phyloP scores from a whole-genome alignment of 2,329 filamentous ascomycete genomes.

The Fusarium luffae region DNA sequence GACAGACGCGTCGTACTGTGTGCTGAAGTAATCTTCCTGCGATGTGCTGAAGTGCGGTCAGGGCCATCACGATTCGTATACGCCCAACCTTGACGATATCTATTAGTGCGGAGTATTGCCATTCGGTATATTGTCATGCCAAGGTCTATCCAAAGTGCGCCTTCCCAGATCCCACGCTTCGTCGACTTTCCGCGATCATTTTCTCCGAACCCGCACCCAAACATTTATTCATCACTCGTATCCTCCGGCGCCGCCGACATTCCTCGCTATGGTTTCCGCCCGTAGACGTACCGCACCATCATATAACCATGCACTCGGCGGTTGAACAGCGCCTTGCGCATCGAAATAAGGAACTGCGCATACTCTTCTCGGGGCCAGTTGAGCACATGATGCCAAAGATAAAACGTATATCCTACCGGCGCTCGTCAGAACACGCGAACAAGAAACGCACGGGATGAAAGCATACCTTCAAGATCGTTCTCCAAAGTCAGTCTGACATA shows the following conservation, averaged over 20 bases:
- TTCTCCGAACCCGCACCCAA: not conserved
- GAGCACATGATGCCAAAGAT: conserved; percentile 36
- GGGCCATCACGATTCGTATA: no score
- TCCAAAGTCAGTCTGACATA: conserved; percentile 39
- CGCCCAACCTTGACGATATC: rapidly evolving
- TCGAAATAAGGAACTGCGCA: conserved; percentile 20
- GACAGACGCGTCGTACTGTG: rapidly evolving
- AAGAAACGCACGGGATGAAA: not conserved
- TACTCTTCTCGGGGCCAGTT: conserved; percentile 39
- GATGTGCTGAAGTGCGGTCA: not conserved
- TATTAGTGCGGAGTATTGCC: not conserved
- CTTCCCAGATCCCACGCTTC: not conserved
- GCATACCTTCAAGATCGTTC: conserved; percentile 37
- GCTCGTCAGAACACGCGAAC: not conserved
- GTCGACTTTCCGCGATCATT: not conserved
- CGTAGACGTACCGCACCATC: conserved; percentile 39
- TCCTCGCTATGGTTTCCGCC: conserved; percentile 20
- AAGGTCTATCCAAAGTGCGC: not conserved
- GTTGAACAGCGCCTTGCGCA: conserved; percentile 29
- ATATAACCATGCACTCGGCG: conserved; percentile 37
- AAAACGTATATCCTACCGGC: conserved; percentile 28
- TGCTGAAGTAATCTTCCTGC: rapidly evolving
- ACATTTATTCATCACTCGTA: not conserved
- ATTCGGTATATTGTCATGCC: not conserved
- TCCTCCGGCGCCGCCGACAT: not conserved